These are phyloP conservation scores for Trichocladium uniseriatum DNA, from an alignment of 495 filamentous ascomycete species.

Conservation along the genomic window DNA sequence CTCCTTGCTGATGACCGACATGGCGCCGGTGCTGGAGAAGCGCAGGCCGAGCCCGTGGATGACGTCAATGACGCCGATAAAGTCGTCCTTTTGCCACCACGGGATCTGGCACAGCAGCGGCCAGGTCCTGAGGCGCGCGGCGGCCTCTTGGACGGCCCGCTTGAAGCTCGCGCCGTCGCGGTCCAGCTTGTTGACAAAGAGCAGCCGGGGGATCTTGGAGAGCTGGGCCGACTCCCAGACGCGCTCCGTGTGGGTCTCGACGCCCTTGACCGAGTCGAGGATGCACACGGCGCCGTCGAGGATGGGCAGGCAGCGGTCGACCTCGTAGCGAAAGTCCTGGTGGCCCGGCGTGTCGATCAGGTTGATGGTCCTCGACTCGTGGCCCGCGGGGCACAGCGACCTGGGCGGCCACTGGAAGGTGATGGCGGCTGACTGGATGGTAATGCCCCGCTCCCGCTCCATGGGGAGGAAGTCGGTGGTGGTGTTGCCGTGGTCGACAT, in stretches of 20 bases:
- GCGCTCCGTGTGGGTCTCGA: conserved; percentile 96
- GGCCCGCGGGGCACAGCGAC: conserved; percentile 25
- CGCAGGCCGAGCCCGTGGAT: conserved; percentile 46
- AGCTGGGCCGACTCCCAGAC: conserved; percentile 87
- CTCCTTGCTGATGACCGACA: conserved; percentile 45
- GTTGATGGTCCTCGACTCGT: conserved; percentile 56
- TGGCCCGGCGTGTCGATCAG: conserved; percentile 97
- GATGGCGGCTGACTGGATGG: conserved; percentile 95
- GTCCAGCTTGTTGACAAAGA: conserved; percentile 95
- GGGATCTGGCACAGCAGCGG: conserved; percentile 92
- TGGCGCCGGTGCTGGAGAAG: conserved; percentile 43
- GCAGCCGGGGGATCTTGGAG: conserved; percentile 75
- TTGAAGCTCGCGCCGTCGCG: conserved; percentile 88
- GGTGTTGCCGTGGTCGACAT: conserved; percentile 95
- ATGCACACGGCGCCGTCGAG: conserved; percentile 95
- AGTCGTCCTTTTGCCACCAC: conserved; percentile 73
- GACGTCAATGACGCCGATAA: conserved; percentile 77
- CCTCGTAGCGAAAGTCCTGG: conserved; percentile 97
- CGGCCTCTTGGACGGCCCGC: conserved; percentile 76
- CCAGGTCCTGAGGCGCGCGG: conserved; percentile 66
- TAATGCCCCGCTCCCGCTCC: conserved; percentile 88
- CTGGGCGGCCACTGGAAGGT: conserved; percentile 72
- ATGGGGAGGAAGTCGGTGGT: conserved; percentile 96
- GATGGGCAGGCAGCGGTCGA: conserved; percentile 83
- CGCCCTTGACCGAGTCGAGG: conserved; percentile 90